Evolutionary conservation across 768 basidiomycete genomes (phyloP).

Genomic region (Lyophyllum decastes): DNA sequence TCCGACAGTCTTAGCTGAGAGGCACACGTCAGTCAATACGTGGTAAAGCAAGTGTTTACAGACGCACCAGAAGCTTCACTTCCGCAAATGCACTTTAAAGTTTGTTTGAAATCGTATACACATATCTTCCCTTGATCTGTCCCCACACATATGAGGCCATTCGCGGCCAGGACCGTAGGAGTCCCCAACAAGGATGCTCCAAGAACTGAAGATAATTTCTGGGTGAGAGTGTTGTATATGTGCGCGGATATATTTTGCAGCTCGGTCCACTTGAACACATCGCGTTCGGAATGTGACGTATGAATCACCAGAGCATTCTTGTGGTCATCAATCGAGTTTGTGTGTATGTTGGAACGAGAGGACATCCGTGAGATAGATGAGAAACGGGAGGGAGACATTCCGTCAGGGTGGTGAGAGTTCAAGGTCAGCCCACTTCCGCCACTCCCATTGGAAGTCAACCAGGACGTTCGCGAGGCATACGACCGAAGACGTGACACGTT

Average conservation of each 20-base stretch:
- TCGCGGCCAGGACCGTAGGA: slow-evolving; percentile 82
- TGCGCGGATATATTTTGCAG: slow-evolving; percentile 60
- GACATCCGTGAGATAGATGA: slow-evolving; percentile 72
- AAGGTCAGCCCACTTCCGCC: slow-evolving; percentile 42
- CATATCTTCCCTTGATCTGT: slow-evolving; percentile 76
- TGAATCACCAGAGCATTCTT: slow-evolving; percentile 19
- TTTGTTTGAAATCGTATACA: slow-evolving; percentile 92
- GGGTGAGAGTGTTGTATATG: slow-evolving; percentile 52
- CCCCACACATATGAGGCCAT: slow-evolving; percentile 88
- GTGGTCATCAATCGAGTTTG: slow-evolving; percentile 26
- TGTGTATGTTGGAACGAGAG: slow-evolving; percentile 52
- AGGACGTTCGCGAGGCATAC: slow-evolving; percentile 49
- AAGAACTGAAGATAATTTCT: slow-evolving; percentile 64
- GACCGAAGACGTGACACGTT: slow-evolving; percentile 83
- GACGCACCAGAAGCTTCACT: slow-evolving; percentile 60
- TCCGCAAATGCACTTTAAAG: slow-evolving; percentile 78
- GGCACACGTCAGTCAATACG: slow-evolving; percentile 18
- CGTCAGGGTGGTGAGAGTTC: slow-evolving; percentile 44
- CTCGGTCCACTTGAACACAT: slow-evolving; percentile 78
- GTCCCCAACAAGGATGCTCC: slow-evolving; percentile 58
- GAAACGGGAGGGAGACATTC: slow-evolving; percentile 60
- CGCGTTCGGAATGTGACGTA: slow-evolving; percentile 33
- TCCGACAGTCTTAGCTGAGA: slow-evolving; percentile 60
- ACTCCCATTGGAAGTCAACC: slow-evolving; percentile 42
- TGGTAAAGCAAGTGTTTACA: not conserved